A percentile compares a stretch with the other conserved stretches of the same genome.
These are phyloP conservation scores for Phialemonium atrogriseum DNA, from an alignment of 2,329 filamentous ascomycete genomes.

Conservation along the genomic window DNA sequence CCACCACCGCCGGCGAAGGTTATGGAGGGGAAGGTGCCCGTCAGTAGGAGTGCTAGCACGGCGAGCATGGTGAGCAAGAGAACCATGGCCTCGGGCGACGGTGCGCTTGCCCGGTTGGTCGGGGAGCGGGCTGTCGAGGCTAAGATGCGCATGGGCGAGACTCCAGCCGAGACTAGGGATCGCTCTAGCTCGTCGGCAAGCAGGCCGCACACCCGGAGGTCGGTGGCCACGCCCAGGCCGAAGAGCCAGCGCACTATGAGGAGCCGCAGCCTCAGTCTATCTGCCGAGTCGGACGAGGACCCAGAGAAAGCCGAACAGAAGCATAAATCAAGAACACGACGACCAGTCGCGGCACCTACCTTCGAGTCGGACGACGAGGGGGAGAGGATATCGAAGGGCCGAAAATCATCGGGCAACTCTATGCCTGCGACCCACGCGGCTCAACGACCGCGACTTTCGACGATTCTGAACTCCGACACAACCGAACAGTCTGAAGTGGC, in stretches of 20 bases:
- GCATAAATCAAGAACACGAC: slow-evolving; percentile 3
- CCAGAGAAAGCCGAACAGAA: neutral
- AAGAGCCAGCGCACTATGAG: slow-evolving; percentile 16
- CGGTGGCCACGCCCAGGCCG: slow-evolving; percentile 13
- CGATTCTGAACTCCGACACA: slow-evolving; percentile 37
- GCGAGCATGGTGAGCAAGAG: slow-evolving; percentile 40
- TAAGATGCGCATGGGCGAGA: slow-evolving; percentile 34
- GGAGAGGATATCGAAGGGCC: slow-evolving; percentile 12
- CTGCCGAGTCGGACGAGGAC: slow-evolving; percentile 16
- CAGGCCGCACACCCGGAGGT: slow-evolving; percentile 13
- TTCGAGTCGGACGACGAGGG: slow-evolving; percentile 22
- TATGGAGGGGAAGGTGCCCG: slow-evolving; percentile 79
- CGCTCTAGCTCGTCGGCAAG: slow-evolving; percentile 10
- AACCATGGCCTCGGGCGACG: slow-evolving; percentile 31
- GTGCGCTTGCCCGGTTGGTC: slow-evolving; percentile 32
- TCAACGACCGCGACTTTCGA: slow-evolving; percentile 36
- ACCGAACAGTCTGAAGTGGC: no score
- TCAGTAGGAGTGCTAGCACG: slow-evolving; percentile 53
- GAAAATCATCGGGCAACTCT: slow-evolving; percentile 16
- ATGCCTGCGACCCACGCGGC: slow-evolving; percentile 24
- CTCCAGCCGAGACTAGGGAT: slow-evolving; percentile 16
- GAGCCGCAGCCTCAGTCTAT: slow-evolving; percentile 14
- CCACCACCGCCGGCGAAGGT: slow-evolving; percentile 82
- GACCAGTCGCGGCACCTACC: slow-evolving; percentile 10
- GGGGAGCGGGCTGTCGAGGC: slow-evolving; percentile 38